These are phyloP conservation scores for Fraxinus xanthoxyloides DNA, from an alignment of 305 asterid genomes.

Conservation along the genomic window DNA sequence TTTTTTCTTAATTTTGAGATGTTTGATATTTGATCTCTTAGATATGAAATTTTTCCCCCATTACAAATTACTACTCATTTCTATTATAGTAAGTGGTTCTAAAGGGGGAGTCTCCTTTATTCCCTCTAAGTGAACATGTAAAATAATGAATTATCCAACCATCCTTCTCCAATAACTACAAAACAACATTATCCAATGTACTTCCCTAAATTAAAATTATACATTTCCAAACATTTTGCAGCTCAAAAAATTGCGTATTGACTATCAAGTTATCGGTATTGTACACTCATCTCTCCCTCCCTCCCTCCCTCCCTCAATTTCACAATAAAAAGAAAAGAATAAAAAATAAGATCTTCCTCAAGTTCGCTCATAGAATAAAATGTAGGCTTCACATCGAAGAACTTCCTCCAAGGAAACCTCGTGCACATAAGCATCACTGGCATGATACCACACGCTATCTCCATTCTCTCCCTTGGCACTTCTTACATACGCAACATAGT, in stretches of 20 bases:
- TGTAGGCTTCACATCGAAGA: conserved; percentile 70
- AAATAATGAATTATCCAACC: background rate
- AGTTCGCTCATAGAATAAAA: conserved; percentile 71
- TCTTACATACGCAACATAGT: conserved; percentile 76
- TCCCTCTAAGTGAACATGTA: background rate
- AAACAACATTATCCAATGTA: background rate
- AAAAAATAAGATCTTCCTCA: conserved; percentile 30
- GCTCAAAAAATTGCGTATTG: conserved; percentile 32
- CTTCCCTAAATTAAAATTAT: background rate
- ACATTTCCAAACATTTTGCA: conserved; percentile 21
- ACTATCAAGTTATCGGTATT: conserved; percentile 2
- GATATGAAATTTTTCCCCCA: too few relatives aligned
- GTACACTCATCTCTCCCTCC: conserved; percentile 10
- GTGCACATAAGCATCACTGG: conserved; percentile 72
- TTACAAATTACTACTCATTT: background rate
- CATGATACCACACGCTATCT: conserved; percentile 59
- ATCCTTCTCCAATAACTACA: background rate
- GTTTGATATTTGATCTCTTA: too few relatives aligned
- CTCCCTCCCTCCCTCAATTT: conserved; percentile 18
- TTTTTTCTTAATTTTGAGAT: too few relatives aligned
- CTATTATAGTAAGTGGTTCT: background rate
- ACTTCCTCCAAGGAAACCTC: conserved; percentile 68
- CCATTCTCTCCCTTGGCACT: conserved; percentile 32
- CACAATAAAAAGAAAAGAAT: conserved; percentile 27
- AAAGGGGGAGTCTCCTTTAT: too few relatives aligned